Conservation (phyloP, 176 grass and related monocot species). For the Carex kokanica region DNA sequence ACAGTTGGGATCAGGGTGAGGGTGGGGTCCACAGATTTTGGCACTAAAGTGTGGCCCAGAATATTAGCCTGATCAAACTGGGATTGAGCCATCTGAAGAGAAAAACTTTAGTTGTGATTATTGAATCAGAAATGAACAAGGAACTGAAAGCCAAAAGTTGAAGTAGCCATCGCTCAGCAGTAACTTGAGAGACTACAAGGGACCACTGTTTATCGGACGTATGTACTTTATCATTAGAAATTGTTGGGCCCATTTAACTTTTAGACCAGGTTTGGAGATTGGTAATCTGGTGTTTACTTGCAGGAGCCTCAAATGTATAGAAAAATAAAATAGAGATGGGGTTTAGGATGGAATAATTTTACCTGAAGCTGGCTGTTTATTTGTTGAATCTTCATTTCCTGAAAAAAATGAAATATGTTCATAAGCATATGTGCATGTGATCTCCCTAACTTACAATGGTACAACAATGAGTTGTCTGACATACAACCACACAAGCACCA, state of each 20-base stretch:
- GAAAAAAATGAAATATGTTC: constrained; percentile 30
- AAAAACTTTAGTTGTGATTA: constrained; percentile 11
- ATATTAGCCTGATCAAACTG: constrained; percentile 48
- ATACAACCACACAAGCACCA: neutral
- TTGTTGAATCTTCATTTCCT: constrained; percentile 69
- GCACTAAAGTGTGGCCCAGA: constrained; percentile 26
- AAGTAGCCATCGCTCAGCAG: neutral
- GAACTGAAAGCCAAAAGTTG: neutral
- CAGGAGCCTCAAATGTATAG: constrained; percentile 4
- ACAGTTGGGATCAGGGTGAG: constrained; percentile 28
- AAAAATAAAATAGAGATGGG: constrained; percentile 5
- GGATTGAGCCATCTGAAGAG: constrained; percentile 54
- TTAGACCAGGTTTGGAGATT: neutral
- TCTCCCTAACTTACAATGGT: neutral
- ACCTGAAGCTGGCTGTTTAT: constrained; percentile 65
- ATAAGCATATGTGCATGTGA: neutral
- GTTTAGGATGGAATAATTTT: constrained; percentile 8
- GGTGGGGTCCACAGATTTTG: constrained; percentile 20
- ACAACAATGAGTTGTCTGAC: neutral
- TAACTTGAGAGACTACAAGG: neutral
- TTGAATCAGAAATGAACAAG: neutral
- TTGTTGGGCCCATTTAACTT: constrained; percentile 16
- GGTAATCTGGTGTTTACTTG: neutral
- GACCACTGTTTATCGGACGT: neutral
- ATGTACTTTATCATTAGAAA: neutral